Evolutionary conservation across 768 basidiomycete species (phyloP).

Genomic region (Mycena galericulata): DNA sequence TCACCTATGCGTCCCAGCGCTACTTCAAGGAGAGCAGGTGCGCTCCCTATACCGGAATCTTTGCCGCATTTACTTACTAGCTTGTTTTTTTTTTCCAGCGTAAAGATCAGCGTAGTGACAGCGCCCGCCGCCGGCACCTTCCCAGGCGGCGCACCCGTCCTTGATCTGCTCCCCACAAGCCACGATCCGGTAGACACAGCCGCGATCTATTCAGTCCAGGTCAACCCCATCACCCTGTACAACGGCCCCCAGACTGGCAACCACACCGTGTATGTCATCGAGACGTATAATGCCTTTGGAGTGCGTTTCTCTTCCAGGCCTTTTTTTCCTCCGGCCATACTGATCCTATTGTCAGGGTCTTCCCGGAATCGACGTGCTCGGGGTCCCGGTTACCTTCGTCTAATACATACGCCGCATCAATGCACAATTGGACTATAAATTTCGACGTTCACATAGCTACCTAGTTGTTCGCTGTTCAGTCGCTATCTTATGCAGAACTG

Average conservation of each 20-base stretch:
- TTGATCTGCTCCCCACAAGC: background rate
- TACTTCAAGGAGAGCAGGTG: conserved; percentile 9
- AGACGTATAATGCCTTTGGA: conserved; percentile 3
- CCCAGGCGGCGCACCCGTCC: background rate
- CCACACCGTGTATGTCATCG: conserved; percentile 15
- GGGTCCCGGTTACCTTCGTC: background rate
- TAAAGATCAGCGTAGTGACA: conserved; percentile 5
- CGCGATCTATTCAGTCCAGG: conserved; percentile 1
- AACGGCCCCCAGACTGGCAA: background rate
- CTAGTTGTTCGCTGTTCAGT: no score
- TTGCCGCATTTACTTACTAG: background rate
- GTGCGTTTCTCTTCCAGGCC: background rate
- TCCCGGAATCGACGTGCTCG: background rate
- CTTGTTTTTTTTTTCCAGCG: background rate
- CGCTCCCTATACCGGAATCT: no score
- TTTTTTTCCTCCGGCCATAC: background rate
- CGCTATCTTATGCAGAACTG: no score
- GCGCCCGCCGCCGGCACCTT: background rate
- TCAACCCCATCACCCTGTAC: background rate
- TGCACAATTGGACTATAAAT: no score
- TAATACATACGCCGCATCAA: no score
- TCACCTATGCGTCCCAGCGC: conserved; percentile 3
- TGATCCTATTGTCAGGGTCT: background rate
- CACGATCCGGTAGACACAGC: background rate
- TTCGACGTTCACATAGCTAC: no score